These are phyloP conservation scores for Saposhnikovia divaricata DNA, from an alignment of 129 eudicot species.

Conservation along the genomic window DNA sequence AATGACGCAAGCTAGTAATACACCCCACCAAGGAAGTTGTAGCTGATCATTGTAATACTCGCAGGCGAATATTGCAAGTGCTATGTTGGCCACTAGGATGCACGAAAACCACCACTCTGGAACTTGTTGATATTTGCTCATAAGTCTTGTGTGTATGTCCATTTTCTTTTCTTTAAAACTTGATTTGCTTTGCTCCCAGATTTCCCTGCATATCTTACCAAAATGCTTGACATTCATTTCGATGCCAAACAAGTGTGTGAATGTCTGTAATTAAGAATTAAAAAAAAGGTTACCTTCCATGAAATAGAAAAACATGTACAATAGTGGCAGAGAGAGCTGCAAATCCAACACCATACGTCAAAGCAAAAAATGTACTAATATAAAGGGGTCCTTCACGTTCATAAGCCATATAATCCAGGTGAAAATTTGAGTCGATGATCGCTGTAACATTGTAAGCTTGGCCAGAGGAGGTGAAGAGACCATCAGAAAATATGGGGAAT, in stretches of 20 bases:
- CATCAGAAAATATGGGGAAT: conserved; percentile 70
- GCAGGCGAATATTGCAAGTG: conserved; percentile 64
- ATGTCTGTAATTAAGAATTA: not conserved
- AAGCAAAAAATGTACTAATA: conserved; percentile 82
- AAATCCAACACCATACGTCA: conserved; percentile 96
- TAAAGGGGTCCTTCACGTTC: conserved; percentile 66
- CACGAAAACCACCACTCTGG: conserved; percentile 99
- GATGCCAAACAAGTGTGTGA: not conserved
- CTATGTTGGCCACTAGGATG: conserved; percentile 56
- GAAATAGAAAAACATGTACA: conserved; percentile 76
- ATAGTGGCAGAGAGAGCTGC: conserved; percentile 84
- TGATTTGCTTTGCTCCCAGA: conserved; percentile 88
- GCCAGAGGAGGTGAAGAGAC: conserved; percentile 53
- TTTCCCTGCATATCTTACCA: conserved; percentile 46
- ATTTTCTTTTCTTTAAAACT: conserved; percentile 62
- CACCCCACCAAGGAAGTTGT: conserved; percentile 99
- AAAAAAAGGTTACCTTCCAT: conserved; percentile 62
- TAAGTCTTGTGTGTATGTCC: conserved; percentile 86
- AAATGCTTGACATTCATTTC: not conserved
- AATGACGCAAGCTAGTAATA: conserved; percentile 70
- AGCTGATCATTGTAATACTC: conserved; percentile 95
- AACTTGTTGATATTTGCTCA: conserved; percentile 83
- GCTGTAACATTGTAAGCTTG: conserved; percentile 62
- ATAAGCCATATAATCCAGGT: conserved; percentile 64
- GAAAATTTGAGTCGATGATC: conserved; percentile 71